Conservation (phyloP, 1,284 basidiomycete genomes). For the Melampsora americana region DNA sequence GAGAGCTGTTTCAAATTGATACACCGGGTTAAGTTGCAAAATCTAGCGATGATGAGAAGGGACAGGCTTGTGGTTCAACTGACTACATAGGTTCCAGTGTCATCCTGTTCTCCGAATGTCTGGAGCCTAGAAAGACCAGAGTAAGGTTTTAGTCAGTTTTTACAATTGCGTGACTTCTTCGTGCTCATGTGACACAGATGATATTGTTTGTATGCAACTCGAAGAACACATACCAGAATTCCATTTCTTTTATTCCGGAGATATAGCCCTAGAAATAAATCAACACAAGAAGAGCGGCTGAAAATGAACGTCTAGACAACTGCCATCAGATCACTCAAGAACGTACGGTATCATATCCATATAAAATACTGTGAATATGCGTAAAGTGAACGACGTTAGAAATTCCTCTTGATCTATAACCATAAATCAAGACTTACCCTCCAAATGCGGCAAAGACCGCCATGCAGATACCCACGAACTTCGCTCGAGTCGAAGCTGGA, state of each 20-base stretch:
- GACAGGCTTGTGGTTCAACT: neutral
- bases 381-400: too few species aligned
- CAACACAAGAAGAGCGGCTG: neutral
- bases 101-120: neutral
- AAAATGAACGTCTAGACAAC: neutral
- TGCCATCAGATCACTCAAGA: neutral
- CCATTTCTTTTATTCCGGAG: slow-evolving; percentile 43
- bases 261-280: slow-evolving; percentile 36
- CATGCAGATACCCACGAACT: slow-evolving; percentile 36
- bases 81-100: neutral
- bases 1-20: neutral
- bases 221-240: slow-evolving; percentile 18
- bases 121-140: neutral
- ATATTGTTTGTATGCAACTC: neutral
- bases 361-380: slow-evolving; percentile 15
- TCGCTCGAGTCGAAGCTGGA: slow-evolving; percentile 20
- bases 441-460: slow-evolving; percentile 42
- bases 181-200: neutral
- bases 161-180: neutral
- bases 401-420: too few species aligned
- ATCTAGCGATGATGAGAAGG: neutral
- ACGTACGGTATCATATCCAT: slow-evolving; percentile 42
- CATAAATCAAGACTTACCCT: slow-evolving; percentile 12
- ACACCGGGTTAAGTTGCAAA: neutral
- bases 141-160: too few species aligned